Evolutionary conservation across 176 grass and related monocot genomes (phyloP).

Genomic region (Musa itinerans): DNA sequence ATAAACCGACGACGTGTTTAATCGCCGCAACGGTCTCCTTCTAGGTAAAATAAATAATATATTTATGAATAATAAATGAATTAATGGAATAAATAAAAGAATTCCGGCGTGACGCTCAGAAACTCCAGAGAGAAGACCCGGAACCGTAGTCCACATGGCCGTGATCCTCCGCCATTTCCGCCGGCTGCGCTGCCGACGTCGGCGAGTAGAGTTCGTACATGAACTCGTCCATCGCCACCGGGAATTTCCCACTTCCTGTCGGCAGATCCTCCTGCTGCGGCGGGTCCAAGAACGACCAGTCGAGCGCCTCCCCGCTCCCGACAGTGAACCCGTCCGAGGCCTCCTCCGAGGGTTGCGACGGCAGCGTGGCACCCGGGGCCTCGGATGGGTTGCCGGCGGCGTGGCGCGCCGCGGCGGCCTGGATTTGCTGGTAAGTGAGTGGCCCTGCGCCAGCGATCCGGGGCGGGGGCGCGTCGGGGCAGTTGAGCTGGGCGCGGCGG

Average conservation of each 20-base stretch:
- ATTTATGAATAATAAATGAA: not conserved
- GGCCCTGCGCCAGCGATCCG: not conserved
- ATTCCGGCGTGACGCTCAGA: not conserved
- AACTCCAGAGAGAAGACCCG: not conserved
- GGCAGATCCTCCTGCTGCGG: not conserved
- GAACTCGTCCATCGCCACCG: not conserved
- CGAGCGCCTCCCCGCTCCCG: not conserved
- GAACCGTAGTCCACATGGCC: not conserved
- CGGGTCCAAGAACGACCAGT: constrained; percentile 7
- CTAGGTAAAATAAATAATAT: no score
- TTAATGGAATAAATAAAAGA: not conserved
- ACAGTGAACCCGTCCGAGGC: not conserved
- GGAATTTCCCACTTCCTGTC: not conserved
- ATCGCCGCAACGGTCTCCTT: no score
- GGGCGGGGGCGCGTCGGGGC: not conserved
- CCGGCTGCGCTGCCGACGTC: not conserved
- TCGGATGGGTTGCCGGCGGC: not conserved
- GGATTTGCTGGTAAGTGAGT: not conserved
- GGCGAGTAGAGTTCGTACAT: not conserved
- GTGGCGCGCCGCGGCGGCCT: not conserved
- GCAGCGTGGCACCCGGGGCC: not conserved
- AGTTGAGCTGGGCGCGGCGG: constrained; percentile 4
- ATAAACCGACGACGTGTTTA: no score
- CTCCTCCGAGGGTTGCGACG: not conserved
- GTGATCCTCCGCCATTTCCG: not conserved